Evolutionary conservation across 768 basidiomycete genomes (phyloP), one percentile per base, ranked within the genome.

Genomic region (Phlebiopsis gigantea): DNA sequence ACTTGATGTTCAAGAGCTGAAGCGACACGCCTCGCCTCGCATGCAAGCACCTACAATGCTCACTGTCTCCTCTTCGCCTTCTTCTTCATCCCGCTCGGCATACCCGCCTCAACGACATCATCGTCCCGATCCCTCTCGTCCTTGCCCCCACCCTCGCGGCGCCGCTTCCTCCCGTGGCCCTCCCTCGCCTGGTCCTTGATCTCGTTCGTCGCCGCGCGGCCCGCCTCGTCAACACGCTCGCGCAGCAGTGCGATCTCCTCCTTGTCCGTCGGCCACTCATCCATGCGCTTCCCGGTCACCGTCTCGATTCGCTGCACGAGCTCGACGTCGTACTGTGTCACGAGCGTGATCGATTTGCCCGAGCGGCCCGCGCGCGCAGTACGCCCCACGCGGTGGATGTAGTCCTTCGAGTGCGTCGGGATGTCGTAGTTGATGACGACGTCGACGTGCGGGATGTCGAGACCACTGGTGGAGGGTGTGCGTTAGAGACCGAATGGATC

Each of bases 271-370:
- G 86, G 85, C 78, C 89, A 98, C 34, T 88, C 73, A 51, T 87
- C 87, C 85, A 99, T 88, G 71, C 93, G 90, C 74, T 96, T 96
- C 41, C 84, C 94, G 21, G 89, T 85, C 6, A 96, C 93, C 21
- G 82, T 78, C 70, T 99, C 97, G 66, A 98, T 98, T 8, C 97
- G 87, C 71, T 97, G 93, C 4, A 98, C 73, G 45, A 98, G 79
- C 72, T 98, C 97, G 54, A 99, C 93, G 63, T 99, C 97, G 71
- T 98, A 99, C 72, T 99, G 97, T 5, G 96, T 93, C 22, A 98
- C 94, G 42, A 99, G 81, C n/a, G 95, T 97, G 65, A 99, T 90
- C 1, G 92, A 87, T 74, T 98, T 98, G 44, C 97, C 97, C 1
- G 93, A 85, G 43, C 97, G 84, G n/a, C 97, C 97, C 2, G 97